Base-by-base conservation (phyloP, 805 yeast genomes). In the Wickerhamomyces xylosicus region DNA sequence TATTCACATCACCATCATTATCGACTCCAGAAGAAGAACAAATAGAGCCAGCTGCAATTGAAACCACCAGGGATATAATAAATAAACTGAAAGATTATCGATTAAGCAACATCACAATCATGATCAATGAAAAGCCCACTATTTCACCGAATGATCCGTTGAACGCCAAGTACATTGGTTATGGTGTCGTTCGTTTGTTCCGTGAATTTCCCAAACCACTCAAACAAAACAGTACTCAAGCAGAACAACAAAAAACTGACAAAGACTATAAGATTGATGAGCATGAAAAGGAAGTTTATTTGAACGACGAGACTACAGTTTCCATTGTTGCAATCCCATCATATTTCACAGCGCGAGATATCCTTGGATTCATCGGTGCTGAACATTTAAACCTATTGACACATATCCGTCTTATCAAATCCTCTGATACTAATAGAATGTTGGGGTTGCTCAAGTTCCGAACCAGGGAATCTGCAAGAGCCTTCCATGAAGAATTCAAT, bases 321-420 rank as follows among this genome's bases (percentile, higher is more conserved):
- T 77, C 90, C 1, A 82, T 86, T 16, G 58, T 86, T n/a, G 87
- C 94, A 0, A 79, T 87, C 0, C 97, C 97, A 0, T 77, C 83
- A 10, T 89, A 87, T 55, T 80, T 87, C 57, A 79, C 95, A 0
- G 84, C 90, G 0, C 80, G 86, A 19, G 96, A 87, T 50, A 55
- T 89, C 19, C 57, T 87, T 4, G 94, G 90, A 5, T 87, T 80
- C 53, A 72, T 89, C 10, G 94, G 94, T 19, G 79, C 79, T 35
- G 61, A 66, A 1, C 67, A 71, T 21, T 59, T 73, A 45, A 66
- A 67, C 10, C 57, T 63, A 19, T 71, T 85, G 2, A 69, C 87
- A 0, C 92, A 86, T 60, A 70, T 86, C 42, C 65, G 96, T 35
- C 67, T 87, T 39, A 59, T 89, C 25, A 69, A 79, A 51, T 75